Evolutionary conservation across 306 rosid species (phyloP).

Genomic region (Dryas alaskensis): DNA sequence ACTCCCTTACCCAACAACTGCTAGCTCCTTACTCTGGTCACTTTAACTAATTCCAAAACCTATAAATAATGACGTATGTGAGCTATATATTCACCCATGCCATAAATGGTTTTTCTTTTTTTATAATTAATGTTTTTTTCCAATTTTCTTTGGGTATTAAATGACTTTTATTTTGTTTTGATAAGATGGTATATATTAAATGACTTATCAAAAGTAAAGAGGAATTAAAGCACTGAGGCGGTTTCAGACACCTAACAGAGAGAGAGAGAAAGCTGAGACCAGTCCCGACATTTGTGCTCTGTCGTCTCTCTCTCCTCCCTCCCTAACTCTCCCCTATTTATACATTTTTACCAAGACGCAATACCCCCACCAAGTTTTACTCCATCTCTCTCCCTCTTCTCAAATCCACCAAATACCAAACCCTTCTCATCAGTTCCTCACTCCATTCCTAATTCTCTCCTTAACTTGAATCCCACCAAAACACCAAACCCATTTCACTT

Average conservation of each 20-base stretch:
- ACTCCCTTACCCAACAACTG: too few species aligned
- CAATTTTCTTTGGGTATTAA: too few species aligned
- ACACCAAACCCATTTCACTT: background rate
- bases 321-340: background rate
- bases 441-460: background rate
- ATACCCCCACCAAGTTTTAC: background rate
- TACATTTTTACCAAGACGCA: constrained; percentile 5
- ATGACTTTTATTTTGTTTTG: too few species aligned
- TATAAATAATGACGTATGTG: too few species aligned
- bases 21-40: too few species aligned
- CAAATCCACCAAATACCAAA: constrained; percentile 3
- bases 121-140: too few species aligned
- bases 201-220: too few species aligned
- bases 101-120: too few species aligned
- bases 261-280: background rate
- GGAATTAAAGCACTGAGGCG: constrained; percentile 24
- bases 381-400: constrained; percentile 2
- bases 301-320: constrained; percentile 7
- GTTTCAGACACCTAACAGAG: constrained; percentile 38
- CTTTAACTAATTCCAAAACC: too few species aligned
- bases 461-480: background rate
- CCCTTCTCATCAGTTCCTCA: constrained; percentile 16
- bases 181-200: too few species aligned
- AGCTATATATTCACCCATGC: too few species aligned
- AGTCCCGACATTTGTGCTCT: constrained; percentile 54